Evolutionary conservation across 2,329 filamentous ascomycete genomes (phyloP).

Genomic region (Magnaporthiopsis rhizophila): DNA sequence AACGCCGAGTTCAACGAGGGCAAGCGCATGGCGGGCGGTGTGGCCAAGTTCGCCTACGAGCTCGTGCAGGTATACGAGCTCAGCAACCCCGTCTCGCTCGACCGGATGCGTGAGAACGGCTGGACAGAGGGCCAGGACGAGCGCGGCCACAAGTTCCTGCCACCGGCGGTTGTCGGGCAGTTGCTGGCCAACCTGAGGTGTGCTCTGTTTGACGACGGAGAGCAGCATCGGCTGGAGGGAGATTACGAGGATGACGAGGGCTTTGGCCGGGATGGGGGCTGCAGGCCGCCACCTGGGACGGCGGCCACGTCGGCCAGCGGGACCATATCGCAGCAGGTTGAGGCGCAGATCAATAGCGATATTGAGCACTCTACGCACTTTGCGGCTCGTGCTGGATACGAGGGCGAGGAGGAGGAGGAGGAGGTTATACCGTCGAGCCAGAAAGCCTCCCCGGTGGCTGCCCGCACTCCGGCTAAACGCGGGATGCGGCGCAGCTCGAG

Average conservation of each 20-base stretch:
- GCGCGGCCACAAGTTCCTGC: slow-evolving; percentile 44
- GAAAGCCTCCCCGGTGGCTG: slow-evolving; percentile 12
- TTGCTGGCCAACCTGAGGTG: slow-evolving; percentile 50
- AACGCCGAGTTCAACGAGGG: slow-evolving; percentile 44
- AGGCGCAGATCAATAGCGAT: slow-evolving; percentile 41
- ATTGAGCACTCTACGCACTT: slow-evolving; percentile 21
- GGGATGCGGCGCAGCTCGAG: background rate
- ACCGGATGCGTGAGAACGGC: slow-evolving; percentile 44
- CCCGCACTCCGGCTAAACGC: slow-evolving; percentile 5
- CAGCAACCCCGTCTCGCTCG: slow-evolving; percentile 47
- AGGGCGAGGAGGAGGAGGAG: slow-evolving; percentile 9
- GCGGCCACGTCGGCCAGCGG: slow-evolving; percentile 13
- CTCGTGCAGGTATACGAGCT: slow-evolving; percentile 52
- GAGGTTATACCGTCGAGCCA: slow-evolving; percentile 26
- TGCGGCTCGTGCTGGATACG: slow-evolving; percentile 2
- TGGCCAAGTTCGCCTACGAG: slow-evolving; percentile 41
- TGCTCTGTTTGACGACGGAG: slow-evolving; percentile 35
- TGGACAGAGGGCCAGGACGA: slow-evolving; percentile 41
- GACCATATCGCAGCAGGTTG: slow-evolving; percentile 44
- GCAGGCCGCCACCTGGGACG: slow-evolving; percentile 8
- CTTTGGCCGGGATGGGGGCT: slow-evolving; percentile 1
- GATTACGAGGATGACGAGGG: slow-evolving; percentile 16
- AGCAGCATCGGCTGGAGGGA: slow-evolving; percentile 12
- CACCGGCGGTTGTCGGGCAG: slow-evolving; percentile 48
- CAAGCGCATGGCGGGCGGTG: slow-evolving; percentile 12